Base-by-base conservation (phyloP, 495 filamentous ascomycete species). In the Extremus antarcticus region DNA sequence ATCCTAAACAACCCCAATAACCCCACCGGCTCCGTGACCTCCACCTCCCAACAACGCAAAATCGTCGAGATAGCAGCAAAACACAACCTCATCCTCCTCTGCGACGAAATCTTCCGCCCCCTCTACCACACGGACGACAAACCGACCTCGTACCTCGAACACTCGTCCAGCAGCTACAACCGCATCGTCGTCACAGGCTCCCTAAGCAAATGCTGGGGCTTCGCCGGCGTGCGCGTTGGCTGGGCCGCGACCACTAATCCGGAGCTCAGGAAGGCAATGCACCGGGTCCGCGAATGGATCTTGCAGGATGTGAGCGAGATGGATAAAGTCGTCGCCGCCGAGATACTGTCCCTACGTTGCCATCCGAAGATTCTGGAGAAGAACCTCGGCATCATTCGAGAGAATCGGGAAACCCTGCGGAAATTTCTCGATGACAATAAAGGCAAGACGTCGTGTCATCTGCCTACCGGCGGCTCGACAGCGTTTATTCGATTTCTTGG, bases 21-120 rank as follows among this genome's bases (percentile, higher is more conserved):
- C 41, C 41, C 41, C 41, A 45, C 41, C 41, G 41, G 41, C 41
- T 17, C 41, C n/a, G 8, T 17, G 7, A n/a, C 17, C 41, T 45
- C 41, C n/a, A 21, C 41, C 7, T 45, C 41, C 41, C 4, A 7
- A 8, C 41, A 45, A 21, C 7, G 4, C 16, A n/a, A 7, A 8
- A 7, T 45, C 41, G 16, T 45, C 16, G 16, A 7, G 4, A 7
- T 45, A 7, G 41, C 41, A 8, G 41, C 41, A n/a, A n/a, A 21
- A 45, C 41, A 45, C 41, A n/a, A 45, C n/a, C 15, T 45, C 41
- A 45, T 21, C 4, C 16, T 45, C 41, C n/a, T 17, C 41, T 45
- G 16, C 41, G 41, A 45, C 41, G 41, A 45, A n/a, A 45, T 45
- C 41, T 45, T 45, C 41, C 41, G 41, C 16, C 41, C 41, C 41